Evolutionary conservation across 1,284 basidiomycete species (phyloP), one percentile per base, ranked within the genome.

Genomic region (Ganoderma lingzhi): DNA sequence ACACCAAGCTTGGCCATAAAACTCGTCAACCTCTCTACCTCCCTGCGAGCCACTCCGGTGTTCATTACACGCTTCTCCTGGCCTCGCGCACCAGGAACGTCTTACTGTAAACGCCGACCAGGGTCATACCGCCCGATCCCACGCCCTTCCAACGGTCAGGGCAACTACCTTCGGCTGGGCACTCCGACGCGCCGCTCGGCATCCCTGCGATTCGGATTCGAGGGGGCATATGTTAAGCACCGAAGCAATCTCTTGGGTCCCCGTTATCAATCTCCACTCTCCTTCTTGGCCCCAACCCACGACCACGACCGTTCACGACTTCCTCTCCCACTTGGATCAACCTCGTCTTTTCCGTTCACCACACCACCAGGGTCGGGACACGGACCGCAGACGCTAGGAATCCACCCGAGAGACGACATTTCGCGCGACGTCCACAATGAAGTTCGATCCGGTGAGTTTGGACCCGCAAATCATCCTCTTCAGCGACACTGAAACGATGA

Each of bases 361-460:
- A n/a, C 53, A 23, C 35, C 53, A 23, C 35, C 42, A 30, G 41
- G 48, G 64, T 42, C 59, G 60, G 51, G 55, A 68, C 62, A 42
- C 53, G 59, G 62, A 65, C 65, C 45, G 56, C 41, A 62, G 62
- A 68, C 65, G 48, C 59, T 56, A 63, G 62, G 58, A 62, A 35
- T 32, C 63, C 63, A 62, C 59, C 39, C 56, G 64, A 70, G 62
- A 67, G 56, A 66, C 65, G 62, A 72, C 65, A 41, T 53, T 56
- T 35, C 30, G 45, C 28, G 37, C 63, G 39, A 66, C 64, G 39
- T n/a, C 63, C 72, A 74, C 63, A 67, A 73, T 75, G 70, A 68
- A 63, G 59, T 77, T 77, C 67, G n/a, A 77, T 69, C 75, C 75
- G 32, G 76, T 77, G 58, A 39, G 76, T 68, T 14, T 30, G 23